Evolutionary conservation across 106 monocot genomes (phyloP).

Genomic region (Vanilla planifolia): DNA sequence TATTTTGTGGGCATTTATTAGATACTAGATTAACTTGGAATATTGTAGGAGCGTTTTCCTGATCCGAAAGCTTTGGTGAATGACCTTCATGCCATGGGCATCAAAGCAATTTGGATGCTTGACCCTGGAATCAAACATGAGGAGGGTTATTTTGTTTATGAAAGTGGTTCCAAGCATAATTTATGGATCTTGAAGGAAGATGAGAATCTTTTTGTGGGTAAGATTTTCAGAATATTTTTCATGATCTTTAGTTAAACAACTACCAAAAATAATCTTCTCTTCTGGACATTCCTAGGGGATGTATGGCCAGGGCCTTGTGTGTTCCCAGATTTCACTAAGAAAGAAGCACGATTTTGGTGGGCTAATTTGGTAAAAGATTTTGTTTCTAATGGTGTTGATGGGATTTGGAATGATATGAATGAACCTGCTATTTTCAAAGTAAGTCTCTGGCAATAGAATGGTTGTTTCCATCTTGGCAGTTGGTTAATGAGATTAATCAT

Average conservation of each 20-base stretch:
- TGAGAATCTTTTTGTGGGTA: slow-evolving; percentile 81
- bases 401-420: slow-evolving; percentile 99
- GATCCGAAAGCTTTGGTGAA: slow-evolving; percentile 82
- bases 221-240: slow-evolving; percentile 5
- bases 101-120: slow-evolving; percentile 98
- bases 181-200: slow-evolving; percentile 69
- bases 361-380: slow-evolving; percentile 85
- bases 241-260: not conserved
- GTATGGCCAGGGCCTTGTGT: slow-evolving; percentile 99
- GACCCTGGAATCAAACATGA: slow-evolving; percentile 97
- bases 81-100: slow-evolving; percentile 72
- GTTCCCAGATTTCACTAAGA: slow-evolving; percentile 92
- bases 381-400: slow-evolving; percentile 87
- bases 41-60: slow-evolving; percentile 72
- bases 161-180: slow-evolving; percentile 76
- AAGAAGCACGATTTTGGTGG: slow-evolving; percentile 77
- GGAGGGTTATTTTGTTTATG: slow-evolving; percentile 85
- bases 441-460: slow-evolving; percentile 13
- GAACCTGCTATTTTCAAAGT: slow-evolving; percentile 97
- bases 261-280: no score
- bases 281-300: slow-evolving; percentile 32
- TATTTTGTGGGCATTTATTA: not conserved
- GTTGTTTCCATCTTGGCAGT: slow-evolving; percentile 6
- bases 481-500: not conserved
- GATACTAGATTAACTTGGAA: slow-evolving; percentile 1